Conservation (phyloP, 2,329 filamentous ascomycete genomes). For the Ophiostoma triangulosporum region DNA sequence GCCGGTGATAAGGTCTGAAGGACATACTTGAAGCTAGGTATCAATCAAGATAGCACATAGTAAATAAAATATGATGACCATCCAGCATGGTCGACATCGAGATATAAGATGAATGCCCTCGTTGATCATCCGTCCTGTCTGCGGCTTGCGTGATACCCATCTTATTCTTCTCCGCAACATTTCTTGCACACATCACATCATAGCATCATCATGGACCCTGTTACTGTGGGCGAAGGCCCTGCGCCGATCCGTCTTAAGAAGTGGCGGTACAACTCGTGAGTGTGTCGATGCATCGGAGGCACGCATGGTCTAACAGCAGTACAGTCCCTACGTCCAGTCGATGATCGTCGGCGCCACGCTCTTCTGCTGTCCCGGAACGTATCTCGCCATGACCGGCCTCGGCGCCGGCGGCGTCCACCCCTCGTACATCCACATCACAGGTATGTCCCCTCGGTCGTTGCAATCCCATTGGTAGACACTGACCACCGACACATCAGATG, state of each 20-base stretch:
- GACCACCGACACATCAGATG: not conserved
- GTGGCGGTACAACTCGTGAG: not conserved
- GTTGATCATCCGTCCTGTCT: not conserved
- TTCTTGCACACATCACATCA: not conserved
- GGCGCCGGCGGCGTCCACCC: conserved; percentile 4
- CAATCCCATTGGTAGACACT: no score
- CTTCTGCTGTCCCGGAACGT: conserved; percentile 8
- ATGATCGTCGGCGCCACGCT: not conserved
- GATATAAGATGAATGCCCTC: not conserved
- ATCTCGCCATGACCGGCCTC: conserved; percentile 5
- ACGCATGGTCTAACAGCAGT: not conserved
- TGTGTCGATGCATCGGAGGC: not conserved
- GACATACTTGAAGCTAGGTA: no score
- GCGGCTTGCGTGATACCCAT: no score
- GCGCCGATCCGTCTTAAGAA: not conserved
- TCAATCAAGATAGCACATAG: no score
- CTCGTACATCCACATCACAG: not conserved
- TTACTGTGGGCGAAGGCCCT: not conserved
- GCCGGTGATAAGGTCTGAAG: not conserved
- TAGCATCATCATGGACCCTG: not conserved
- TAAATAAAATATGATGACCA: no score
- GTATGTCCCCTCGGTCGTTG: no score
- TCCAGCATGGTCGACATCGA: no score
- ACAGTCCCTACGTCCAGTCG: not conserved
- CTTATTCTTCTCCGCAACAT: no score